Percentiles rank a stretch among this genome's conserved stretches.
phyloP scores from a whole-genome alignment of 2,329 filamentous ascomycete species.

The Paradendryphiella salina region DNA sequence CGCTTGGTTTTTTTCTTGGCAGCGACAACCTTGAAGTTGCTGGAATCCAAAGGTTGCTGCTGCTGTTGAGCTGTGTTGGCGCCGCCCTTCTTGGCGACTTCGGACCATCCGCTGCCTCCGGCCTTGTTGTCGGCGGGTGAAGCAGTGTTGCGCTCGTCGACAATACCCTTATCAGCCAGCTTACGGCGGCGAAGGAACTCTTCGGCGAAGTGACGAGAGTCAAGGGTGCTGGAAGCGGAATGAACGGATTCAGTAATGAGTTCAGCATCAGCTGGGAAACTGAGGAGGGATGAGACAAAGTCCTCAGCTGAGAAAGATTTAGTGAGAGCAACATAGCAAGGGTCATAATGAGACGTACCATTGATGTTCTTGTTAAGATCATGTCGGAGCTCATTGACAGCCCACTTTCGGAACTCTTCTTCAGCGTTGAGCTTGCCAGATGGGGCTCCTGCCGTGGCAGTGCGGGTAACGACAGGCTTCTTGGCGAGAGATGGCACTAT shows the following conservation, averaged over 20 bases:
- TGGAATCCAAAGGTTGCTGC: constrained; percentile 50
- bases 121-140: constrained; percentile 51
- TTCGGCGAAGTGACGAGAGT: constrained; percentile 89
- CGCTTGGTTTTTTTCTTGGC: constrained; percentile 80
- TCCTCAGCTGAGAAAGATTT: constrained; percentile 64
- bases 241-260: constrained; percentile 92
- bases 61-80: constrained; percentile 49
- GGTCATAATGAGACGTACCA: constrained; percentile 53
- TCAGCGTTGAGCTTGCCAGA: constrained; percentile 65
- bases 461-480: constrained; percentile 60
- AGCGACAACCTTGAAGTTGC: constrained; percentile 86
- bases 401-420: constrained; percentile 95
- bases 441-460: constrained; percentile 50
- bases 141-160: constrained; percentile 68
- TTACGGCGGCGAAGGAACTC: constrained; percentile 93
- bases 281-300: constrained; percentile 75
- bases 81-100: constrained; percentile 97
- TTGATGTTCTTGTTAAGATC: constrained; percentile 70
- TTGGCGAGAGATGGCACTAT: constrained; percentile 50
- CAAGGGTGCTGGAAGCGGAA: constrained; percentile 81
- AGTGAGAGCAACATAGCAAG: constrained; percentile 8
- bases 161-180: constrained; percentile 86
- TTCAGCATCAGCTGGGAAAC: constrained; percentile 74
- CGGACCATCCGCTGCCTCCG: constrained; percentile 78
- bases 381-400: constrained; percentile 74